Evolutionary conservation across 108 stramenopile species (phyloP).

Genomic region (Discostella stelligeroides): DNA sequence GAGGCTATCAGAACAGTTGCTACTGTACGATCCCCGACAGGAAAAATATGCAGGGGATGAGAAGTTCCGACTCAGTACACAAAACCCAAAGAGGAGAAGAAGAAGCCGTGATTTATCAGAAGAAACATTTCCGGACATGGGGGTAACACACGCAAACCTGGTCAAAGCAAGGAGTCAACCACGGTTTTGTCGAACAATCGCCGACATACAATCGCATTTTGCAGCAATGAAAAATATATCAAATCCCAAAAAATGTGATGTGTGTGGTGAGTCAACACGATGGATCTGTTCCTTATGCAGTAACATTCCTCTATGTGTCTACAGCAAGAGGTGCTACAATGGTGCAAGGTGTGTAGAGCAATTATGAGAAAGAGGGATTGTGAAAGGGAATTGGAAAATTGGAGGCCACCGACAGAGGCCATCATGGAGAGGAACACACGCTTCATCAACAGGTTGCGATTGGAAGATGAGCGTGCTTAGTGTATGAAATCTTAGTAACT

Average conservation of each 20-base stretch:
- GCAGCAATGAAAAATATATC: neutral
- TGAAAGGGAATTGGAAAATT: neutral
- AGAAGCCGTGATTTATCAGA: too few species aligned
- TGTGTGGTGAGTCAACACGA: neutral
- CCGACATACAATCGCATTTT: neutral
- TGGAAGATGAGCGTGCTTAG: too few species aligned
- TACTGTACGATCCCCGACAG: too few species aligned
- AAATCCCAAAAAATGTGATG: neutral
- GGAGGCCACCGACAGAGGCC: slow-evolving; percentile 6
- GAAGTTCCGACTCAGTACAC: too few species aligned
- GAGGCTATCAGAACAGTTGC: too few species aligned
- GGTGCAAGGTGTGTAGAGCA: slow-evolving; percentile 2
- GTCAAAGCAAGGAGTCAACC: too few species aligned
- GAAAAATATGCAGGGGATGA: too few species aligned
- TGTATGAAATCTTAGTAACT: too few species aligned
- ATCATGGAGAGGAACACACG: neutral
- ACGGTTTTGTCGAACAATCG: neutral
- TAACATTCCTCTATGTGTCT: neutral
- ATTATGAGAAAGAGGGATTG: neutral
- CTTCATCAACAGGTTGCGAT: too few species aligned
- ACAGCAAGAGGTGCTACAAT: neutral
- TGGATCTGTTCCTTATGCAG: neutral
- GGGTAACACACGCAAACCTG: too few species aligned
- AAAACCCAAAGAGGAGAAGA: too few species aligned
- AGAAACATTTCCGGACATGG: too few species aligned